Evolutionary conservation across 352 stramenopile genomes (phyloP), one percentile per base, ranked within the genome.

Genomic region (Phytophthora litchii): DNA sequence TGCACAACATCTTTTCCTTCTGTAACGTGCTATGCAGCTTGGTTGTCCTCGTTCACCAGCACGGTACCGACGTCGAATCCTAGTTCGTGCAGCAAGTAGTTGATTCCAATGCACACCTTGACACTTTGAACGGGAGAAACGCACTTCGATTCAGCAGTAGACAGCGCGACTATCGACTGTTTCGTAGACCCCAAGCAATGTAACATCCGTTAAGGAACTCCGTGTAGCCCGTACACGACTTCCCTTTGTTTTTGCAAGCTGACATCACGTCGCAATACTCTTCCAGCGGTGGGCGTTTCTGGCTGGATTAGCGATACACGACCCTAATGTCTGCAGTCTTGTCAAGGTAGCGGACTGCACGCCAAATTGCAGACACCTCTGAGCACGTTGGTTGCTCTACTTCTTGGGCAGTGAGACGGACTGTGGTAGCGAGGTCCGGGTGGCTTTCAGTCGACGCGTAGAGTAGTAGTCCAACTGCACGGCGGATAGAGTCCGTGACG

Each of bases 31-130:
- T 52, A 29, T 11, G 55, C 55, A 10, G 10, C 38, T 52, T 64
- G 47, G 19, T 64, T 58, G 37, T 64, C 45, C n/a, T 57, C 45
- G 8, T 41, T 27, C 1, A 52, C 38, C 1, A 45, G 0, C 10
- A 64, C 31, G 27, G 44, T 31, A 1, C 27, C 46, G 12, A 53
- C 27, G n/a, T 31, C n/a, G 0, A 58, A 10, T 0, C 34, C 41
- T 3, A 58, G n/a, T 19, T 58, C 25, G 8, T 23, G 1, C 2
- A 50, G 8, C 14, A 60, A 19, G 8, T 34, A 34, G 7, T 60
- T 54, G 48, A 66, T 40, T 41, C 41, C 48, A 60, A 59, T 60
- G 53, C 57, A 60, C 37, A 50, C 57, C 48, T 55, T 58, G 3
- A 57, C 20, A 7, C 17, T 46, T 7, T 44, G n/a, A 4, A n/a